A percentile compares a stretch with the other conserved stretches of the same genome.
Evolutionary conservation across 345 rosid genomes (phyloP).

Genomic region (Capsella bursapastoris): DNA sequence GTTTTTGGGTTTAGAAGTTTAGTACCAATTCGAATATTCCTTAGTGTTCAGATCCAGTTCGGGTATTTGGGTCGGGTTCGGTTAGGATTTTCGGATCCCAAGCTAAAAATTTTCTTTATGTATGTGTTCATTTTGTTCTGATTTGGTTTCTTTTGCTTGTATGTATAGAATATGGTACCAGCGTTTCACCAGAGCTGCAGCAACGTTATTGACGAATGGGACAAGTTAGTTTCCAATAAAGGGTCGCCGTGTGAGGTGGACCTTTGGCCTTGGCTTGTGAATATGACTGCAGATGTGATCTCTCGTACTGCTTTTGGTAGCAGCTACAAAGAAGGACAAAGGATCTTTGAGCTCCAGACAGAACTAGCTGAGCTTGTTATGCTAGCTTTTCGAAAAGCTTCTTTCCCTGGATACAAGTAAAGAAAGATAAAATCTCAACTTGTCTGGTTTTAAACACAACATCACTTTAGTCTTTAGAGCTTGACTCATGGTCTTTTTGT

Average conservation of each 20-base stretch:
- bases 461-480: background rate
- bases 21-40: too few relatives aligned
- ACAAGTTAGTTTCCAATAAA: constrained; percentile 22
- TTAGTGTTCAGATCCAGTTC: too few relatives aligned
- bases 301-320: constrained; percentile 50
- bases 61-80: too few relatives aligned
- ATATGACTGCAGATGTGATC: constrained; percentile 46
- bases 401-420: constrained; percentile 37
- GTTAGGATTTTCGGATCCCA: too few relatives aligned
- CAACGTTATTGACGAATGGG: constrained; percentile 38
- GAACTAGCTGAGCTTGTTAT: constrained; percentile 32
- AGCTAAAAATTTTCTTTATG: background rate
- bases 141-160: background rate
- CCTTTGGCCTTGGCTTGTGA: constrained; percentile 42
- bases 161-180: constrained; percentile 25
- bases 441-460: background rate
- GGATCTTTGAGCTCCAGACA: constrained; percentile 40
- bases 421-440: background rate
- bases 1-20: too few relatives aligned
- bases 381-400: constrained; percentile 3
- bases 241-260: constrained; percentile 39
- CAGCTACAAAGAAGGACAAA: constrained; percentile 45
- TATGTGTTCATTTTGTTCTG: background rate
- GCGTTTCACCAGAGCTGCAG: constrained; percentile 39
- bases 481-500: background rate